Percentiles rank a stretch among this genome's conserved stretches.
phyloP scores from a whole-genome alignment of 495 filamentous ascomycete species.

The Amniculicola lignicola region DNA sequence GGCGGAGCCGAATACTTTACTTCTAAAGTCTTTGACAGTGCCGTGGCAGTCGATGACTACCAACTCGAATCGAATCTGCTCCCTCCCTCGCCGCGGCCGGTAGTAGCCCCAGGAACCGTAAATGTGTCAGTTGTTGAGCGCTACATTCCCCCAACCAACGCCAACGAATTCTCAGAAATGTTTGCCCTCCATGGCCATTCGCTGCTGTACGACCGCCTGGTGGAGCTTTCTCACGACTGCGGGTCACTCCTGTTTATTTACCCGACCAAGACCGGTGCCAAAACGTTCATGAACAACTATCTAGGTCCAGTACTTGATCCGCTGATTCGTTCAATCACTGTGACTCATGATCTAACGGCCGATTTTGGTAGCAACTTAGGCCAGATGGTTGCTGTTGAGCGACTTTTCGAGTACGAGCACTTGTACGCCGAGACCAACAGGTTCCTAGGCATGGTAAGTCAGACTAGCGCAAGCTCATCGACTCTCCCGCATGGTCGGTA shows the following conservation, averaged over 20 bases:
- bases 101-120: constrained; percentile 63
- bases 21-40: constrained; percentile 54
- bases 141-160: constrained; percentile 64
- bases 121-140: constrained; percentile 67
- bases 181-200: constrained; percentile 57
- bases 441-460: constrained; percentile 32
- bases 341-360: constrained; percentile 60
- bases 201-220: constrained; percentile 63
- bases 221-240: constrained; percentile 58
- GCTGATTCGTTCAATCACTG: constrained; percentile 60
- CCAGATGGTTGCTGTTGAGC: constrained; percentile 55
- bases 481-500: constrained; percentile 35
- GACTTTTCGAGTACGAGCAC: constrained; percentile 58
- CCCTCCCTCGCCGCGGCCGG: constrained; percentile 52
- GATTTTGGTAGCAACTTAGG: constrained; percentile 58
- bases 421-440: constrained; percentile 52
- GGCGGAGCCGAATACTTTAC: constrained; percentile 57
- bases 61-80: constrained; percentile 43
- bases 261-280: constrained; percentile 61
- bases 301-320: constrained; percentile 67
- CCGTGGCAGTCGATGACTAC: constrained; percentile 55
- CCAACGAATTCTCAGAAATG: constrained; percentile 59
- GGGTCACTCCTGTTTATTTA: constrained; percentile 68
- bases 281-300: constrained; percentile 62
- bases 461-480: no score